Evolutionary conservation across 1,284 basidiomycete species (phyloP).

Genomic region (Cryptococcus sp.): DNA sequence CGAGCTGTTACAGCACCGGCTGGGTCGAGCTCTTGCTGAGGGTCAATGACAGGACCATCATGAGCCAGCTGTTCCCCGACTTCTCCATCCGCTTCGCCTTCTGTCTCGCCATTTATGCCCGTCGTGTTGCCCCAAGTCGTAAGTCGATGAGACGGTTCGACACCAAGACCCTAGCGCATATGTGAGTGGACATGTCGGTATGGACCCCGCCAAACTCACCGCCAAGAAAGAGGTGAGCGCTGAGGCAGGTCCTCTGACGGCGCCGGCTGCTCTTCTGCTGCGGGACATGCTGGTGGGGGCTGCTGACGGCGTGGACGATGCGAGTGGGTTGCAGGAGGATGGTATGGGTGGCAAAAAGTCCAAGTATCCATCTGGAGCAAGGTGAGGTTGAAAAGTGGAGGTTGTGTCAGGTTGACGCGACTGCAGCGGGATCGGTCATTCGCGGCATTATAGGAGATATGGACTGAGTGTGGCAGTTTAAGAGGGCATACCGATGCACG

Average conservation of each 20-base stretch:
- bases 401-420: conserved; percentile 10
- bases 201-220: conserved; percentile 56
- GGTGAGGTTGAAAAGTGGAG: conserved; percentile 5
- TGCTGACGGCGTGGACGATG: background rate
- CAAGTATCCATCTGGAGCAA: background rate
- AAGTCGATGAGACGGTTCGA: conserved; percentile 39
- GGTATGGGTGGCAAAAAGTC: conserved; percentile 3
- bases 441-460: background rate
- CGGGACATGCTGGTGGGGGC: conserved; percentile 26
- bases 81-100: conserved; percentile 13
- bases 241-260: conserved; percentile 81
- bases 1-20: conserved; percentile 40
- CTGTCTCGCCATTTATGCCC: background rate
- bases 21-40: conserved; percentile 28
- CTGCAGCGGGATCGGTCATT: background rate
- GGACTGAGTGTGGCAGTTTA: no score
- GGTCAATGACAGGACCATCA: conserved; percentile 26
- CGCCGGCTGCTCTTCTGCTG: conserved; percentile 30
- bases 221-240: conserved; percentile 89
- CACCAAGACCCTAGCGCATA: conserved; percentile 42
- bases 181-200: conserved; percentile 3
- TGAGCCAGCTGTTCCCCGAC: conserved; percentile 17
- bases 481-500: no score
- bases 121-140: conserved; percentile 41
- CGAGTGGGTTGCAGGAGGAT: background rate